A percentile compares a stretch with the other conserved stretches of the same genome.
Evolutionary conservation across 208 protist genomes (phyloP).

Genomic region (Leishmania gerbilli): DNA sequence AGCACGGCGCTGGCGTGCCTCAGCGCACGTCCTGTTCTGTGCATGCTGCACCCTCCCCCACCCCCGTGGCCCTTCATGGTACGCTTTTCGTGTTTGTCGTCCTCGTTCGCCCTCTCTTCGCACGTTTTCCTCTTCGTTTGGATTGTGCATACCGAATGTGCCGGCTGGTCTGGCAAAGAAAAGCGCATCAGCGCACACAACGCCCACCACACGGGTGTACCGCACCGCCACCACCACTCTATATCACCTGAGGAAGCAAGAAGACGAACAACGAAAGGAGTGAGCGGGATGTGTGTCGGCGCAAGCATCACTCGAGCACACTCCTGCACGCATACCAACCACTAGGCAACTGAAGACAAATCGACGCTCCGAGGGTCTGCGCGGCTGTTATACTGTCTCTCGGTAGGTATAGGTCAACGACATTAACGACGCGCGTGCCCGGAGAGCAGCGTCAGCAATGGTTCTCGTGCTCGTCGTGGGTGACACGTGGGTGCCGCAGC

Average conservation of each 20-base stretch:
- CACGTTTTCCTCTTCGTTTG: background rate
- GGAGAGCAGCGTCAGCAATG: constrained; percentile 29
- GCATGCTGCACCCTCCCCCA: no score
- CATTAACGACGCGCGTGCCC: no score
- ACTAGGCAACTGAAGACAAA: background rate
- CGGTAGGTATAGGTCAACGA: background rate
- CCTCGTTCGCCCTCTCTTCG: background rate
- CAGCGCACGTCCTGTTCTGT: background rate
- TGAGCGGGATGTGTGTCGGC: background rate
- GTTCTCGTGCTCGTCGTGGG: constrained; percentile 98
- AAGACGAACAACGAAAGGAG: background rate
- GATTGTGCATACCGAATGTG: background rate
- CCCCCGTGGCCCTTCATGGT: background rate
- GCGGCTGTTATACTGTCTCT: background rate
- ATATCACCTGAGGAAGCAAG: background rate
- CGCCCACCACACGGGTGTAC: background rate
- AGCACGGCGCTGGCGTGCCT: background rate
- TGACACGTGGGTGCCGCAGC: constrained; percentile 99
- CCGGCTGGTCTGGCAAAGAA: background rate
- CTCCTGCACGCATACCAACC: background rate
- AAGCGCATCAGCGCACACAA: background rate
- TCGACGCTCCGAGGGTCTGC: background rate
- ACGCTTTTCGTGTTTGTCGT: background rate
- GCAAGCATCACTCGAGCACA: background rate
- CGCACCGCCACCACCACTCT: background rate